These are phyloP conservation scores for Phytophthora cajani DNA, from an alignment of 352 stramenopile species.

Conservation along the genomic window DNA sequence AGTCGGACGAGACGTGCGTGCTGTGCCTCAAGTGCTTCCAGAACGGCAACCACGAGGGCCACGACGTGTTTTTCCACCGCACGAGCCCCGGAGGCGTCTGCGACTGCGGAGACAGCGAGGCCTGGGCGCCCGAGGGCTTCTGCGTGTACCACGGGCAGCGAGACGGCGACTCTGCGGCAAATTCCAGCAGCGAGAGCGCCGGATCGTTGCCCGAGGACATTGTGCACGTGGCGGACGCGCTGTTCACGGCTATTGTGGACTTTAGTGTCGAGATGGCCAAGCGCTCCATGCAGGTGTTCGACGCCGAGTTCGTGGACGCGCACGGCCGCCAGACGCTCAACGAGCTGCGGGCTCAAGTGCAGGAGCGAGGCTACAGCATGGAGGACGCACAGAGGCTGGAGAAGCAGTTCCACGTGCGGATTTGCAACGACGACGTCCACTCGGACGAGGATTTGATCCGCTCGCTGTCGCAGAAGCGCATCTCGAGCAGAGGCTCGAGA, in stretches of 20 bases:
- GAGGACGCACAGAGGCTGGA: conserved; percentile 36
- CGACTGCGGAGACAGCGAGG: conserved; percentile 98
- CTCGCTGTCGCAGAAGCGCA: conserved; percentile 86
- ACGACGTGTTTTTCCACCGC: conserved; percentile 92
- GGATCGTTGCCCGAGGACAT: conserved; percentile 48
- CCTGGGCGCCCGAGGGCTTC: conserved; percentile 95
- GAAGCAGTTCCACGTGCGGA: conserved; percentile 88
- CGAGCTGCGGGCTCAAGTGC: conserved; percentile 27
- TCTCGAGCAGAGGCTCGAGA: conserved; percentile 51
- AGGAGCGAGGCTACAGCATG: conserved; percentile 15
- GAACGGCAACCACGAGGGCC: conserved; percentile 93
- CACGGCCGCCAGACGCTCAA: conserved; percentile 53
- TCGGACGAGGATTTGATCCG: conserved; percentile 97
- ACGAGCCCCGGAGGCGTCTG: conserved; percentile 92
- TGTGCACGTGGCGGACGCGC: conserved; percentile 55
- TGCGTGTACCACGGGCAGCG: conserved; percentile 90
- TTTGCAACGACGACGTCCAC: conserved; percentile 99
- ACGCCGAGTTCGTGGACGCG: conserved; percentile 60
- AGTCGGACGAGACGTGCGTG: conserved; percentile 97
- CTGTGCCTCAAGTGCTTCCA: conserved; percentile 97
- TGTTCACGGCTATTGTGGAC: conserved; percentile 78
- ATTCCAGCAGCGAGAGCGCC: conserved; percentile 27
- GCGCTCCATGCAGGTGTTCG: conserved; percentile 74
- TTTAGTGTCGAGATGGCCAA: conserved; percentile 82
- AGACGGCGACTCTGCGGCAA: conserved; percentile 18